A percentile compares a stretch with the other conserved stretches of the same genome.
These are phyloP conservation scores for Vaccinium macrocarpon DNA, from an alignment of 148 eudicot genomes.

Conservation along the genomic window DNA sequence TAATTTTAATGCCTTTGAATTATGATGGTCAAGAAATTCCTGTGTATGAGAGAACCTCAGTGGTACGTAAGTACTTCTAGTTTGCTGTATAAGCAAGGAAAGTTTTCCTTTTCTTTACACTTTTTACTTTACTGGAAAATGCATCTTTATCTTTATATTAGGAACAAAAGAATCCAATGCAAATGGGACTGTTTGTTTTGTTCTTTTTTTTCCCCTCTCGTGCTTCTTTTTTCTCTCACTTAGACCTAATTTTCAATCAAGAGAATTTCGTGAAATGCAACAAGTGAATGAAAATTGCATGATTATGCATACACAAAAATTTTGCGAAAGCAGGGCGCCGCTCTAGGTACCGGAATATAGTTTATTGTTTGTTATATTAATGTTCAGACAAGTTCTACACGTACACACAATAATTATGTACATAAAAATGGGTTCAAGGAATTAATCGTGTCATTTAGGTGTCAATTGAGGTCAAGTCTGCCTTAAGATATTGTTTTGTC, in stretches of 20 bases:
- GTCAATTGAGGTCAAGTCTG: too few species aligned
- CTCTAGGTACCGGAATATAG: too few species aligned
- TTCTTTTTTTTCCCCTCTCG: not conserved
- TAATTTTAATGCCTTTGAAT: not conserved
- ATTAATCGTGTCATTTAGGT: too few species aligned
- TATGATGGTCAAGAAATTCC: too few species aligned
- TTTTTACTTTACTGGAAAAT: not conserved
- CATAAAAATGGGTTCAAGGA: too few species aligned
- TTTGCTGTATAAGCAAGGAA: not conserved
- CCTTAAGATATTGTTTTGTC: too few species aligned
- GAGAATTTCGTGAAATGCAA: not conserved
- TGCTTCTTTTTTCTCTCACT: not conserved
- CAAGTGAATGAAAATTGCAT: too few species aligned
- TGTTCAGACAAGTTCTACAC: too few species aligned
- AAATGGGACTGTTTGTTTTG: not conserved
- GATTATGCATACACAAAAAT: too few species aligned
- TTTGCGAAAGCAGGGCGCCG: too few species aligned
- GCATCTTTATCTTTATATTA: not conserved
- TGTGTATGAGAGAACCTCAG: not conserved
- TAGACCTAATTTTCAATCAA: not conserved
- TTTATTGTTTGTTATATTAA: too few species aligned
- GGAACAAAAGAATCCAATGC: constrained; percentile 20
- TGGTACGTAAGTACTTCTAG: not conserved
- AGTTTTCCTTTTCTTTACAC: not conserved
- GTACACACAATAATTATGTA: too few species aligned